Base-by-base conservation (phyloP, 2,329 filamentous ascomycete species). In the Fusarium sp. region DNA sequence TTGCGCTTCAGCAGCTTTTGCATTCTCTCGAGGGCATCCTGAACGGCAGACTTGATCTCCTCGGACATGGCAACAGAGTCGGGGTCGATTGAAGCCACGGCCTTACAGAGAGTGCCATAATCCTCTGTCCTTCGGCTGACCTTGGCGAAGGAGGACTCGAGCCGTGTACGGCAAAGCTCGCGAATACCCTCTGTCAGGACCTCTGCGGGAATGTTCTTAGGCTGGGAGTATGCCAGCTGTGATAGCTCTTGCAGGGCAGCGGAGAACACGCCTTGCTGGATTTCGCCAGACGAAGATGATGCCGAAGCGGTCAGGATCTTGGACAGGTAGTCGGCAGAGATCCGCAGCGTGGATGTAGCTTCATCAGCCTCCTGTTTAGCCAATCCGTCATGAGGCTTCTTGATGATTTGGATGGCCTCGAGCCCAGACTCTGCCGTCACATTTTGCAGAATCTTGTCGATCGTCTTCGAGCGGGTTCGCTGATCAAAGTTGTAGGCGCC, bases 401-500 rank as follows among this genome's bases (percentile, higher is more conserved):
- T 82, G 37, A 91, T 81, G 31, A 88, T 81, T 31, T 85, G 82
- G 39, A 92, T 81, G n/a, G 88, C 82, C 18, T 83, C 81, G 65
- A 89, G 86, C 24, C 92, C 86, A 37, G 92, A 89, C 22, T 88
- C 82, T 5, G 86, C 83, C 27, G 89, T 88, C 10, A 90, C 88
- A 50, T 88, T 87, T 62, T 91, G 87, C 6, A 97, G 83, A 3
- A 97, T 86, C 72, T 89, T 92, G 76, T 97, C 94, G 1, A 98
- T 85, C 0, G 94, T 96, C 83, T 96, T 97, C 2, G 92, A 93
- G 81, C 93, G 97, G 1, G 95, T 97, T 67, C 93, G 87, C 73
- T 94, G 92, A 80, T 98, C 97, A 79, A 98, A 97, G 79, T 93
- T 94, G 75, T 94, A 91, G 2, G 89, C 88, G 2, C 94, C 94